phyloP scores from a whole-genome alignment of 2,329 filamentous ascomycete genomes.

The Paracamarosporium sp. region DNA sequence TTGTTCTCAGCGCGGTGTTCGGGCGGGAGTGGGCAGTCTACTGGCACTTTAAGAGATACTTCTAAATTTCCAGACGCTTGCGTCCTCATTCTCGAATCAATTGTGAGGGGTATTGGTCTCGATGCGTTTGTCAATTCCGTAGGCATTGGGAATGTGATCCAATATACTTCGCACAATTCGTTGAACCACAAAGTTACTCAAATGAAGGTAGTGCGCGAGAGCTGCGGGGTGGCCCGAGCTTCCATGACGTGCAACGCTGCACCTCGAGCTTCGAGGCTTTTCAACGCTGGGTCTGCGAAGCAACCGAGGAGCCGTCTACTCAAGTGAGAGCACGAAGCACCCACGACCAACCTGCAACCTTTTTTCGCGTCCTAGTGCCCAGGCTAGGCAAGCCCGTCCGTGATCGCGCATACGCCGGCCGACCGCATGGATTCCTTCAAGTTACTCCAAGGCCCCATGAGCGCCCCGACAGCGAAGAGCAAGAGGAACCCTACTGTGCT shows the following conservation, averaged over 20 bases:
- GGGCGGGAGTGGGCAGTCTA: neutral
- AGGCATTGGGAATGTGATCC: neutral
- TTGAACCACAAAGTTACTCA: neutral
- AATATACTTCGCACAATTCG: neutral
- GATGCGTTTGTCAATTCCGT: neutral
- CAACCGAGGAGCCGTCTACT: neutral
- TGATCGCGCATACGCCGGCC: neutral
- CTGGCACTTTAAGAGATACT: neutral
- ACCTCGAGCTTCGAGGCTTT: neutral
- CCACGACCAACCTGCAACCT: neutral
- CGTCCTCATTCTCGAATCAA: neutral
- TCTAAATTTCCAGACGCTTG: neutral
- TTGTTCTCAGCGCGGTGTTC: conserved; percentile 1
- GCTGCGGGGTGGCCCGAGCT: neutral
- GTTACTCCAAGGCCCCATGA: conserved; percentile 30
- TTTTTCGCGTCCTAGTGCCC: neutral
- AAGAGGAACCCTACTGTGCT: conserved; percentile 48
- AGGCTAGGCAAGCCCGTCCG: neutral
- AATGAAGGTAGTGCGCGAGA: neutral
- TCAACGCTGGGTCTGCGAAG: neutral
- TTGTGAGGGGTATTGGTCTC: neutral
- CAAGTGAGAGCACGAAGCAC: neutral
- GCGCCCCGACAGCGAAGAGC: conserved; percentile 40
- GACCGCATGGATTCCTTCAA: conserved; percentile 8
- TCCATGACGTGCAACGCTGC: neutral